phyloP scores from a whole-genome alignment of 768 basidiomycete species.

The Leccinum arenicola region DNA sequence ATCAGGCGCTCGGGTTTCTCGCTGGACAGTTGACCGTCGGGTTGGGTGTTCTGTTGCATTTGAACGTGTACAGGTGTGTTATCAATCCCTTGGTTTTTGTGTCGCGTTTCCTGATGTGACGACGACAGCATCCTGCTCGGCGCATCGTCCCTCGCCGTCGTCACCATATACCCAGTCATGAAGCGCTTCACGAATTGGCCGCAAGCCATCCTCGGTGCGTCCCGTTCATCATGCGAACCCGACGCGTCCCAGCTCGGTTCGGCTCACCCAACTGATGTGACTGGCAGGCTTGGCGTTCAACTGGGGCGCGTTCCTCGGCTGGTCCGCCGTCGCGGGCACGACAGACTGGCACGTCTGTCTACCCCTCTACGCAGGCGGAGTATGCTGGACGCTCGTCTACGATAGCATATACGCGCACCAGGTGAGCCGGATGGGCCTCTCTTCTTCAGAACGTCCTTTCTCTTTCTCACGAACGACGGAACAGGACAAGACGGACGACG shows the following conservation, averaged over 20 bases:
- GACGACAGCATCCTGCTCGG: conserved; percentile 66
- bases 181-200: conserved; percentile 97
- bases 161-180: conserved; percentile 93
- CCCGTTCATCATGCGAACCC: not conserved
- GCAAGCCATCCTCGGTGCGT: conserved; percentile 84
- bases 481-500: conserved; percentile 91
- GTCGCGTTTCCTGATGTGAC: not conserved
- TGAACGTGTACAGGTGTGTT: conserved; percentile 90
- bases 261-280: no score
- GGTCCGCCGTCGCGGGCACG: conserved; percentile 86
- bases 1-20: conserved; percentile 79
- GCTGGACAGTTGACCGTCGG: conserved; percentile 79
- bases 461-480: not conserved
- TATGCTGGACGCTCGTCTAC: conserved; percentile 94
- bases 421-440: conserved; percentile 38
- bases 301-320: conserved; percentile 95
- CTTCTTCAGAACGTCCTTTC: not conserved
- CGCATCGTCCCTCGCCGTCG: conserved; percentile 85
- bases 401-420: conserved; percentile 99
- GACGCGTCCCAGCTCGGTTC: no score
- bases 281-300: conserved; percentile 73
- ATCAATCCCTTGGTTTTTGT: not conserved
- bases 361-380: conserved; percentile 86
- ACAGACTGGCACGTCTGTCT: conserved; percentile 81
- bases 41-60: conserved; percentile 79